These are phyloP conservation scores for Anthracocystis panici-leucophaei DNA, from an alignment of 1,284 basidiomycete genomes.

Conservation along the genomic window DNA sequence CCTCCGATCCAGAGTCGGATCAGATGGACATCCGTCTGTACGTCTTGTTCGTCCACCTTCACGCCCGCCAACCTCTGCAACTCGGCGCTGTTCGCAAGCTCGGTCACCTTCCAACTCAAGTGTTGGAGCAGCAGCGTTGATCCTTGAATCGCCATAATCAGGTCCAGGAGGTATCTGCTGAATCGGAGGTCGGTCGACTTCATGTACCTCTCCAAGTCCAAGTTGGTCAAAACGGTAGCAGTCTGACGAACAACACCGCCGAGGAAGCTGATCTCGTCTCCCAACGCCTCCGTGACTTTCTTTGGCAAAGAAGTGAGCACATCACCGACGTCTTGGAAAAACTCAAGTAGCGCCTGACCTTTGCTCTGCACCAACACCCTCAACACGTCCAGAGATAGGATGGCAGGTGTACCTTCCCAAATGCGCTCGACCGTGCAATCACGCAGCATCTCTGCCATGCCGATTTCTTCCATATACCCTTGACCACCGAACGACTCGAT, in stretches of 20 bases:
- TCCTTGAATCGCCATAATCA: constrained; percentile 39
- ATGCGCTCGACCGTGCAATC: constrained; percentile 82
- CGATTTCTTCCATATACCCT: constrained; percentile 84
- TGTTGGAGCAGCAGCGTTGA: constrained; percentile 50
- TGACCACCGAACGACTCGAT: constrained; percentile 82
- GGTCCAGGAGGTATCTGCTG: constrained; percentile 44
- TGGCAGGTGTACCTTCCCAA: constrained; percentile 78
- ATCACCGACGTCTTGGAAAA: constrained; percentile 69
- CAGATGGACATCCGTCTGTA: constrained; percentile 33
- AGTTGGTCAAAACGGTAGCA: constrained; percentile 2
- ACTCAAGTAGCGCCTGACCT: constrained; percentile 68
- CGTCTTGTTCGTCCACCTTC: constrained; percentile 2
- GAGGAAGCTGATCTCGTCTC: constrained; percentile 24
- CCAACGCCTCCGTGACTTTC: neutral
- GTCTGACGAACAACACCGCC: constrained; percentile 11
- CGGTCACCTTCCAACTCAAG: constrained; percentile 28
- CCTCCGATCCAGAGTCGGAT: constrained; percentile 41
- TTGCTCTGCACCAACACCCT: constrained; percentile 73
- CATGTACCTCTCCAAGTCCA: constrained; percentile 30
- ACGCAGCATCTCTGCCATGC: constrained; percentile 71
- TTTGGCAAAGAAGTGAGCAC: constrained; percentile 25
- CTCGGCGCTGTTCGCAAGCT: constrained; percentile 4
- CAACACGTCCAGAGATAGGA: constrained; percentile 78
- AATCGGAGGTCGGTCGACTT: constrained; percentile 36
- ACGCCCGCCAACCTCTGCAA: constrained; percentile 32